Evolutionary conservation across 2,329 filamentous ascomycete genomes (phyloP), one percentile per base, ranked within the genome.

Genomic region (Fusarium floridanum): DNA sequence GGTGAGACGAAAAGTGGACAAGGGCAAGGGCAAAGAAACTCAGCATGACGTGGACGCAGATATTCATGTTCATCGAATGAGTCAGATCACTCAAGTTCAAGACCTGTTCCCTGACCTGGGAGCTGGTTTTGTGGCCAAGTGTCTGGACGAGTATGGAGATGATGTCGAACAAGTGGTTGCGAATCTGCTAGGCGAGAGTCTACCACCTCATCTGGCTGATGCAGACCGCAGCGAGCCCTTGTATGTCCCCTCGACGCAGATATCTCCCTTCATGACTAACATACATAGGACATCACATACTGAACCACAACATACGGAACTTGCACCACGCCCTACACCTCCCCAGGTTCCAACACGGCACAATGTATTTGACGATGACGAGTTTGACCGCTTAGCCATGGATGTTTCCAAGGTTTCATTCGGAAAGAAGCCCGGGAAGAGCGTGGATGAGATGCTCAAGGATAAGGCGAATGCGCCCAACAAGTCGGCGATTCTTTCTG

Each of bases 91-190:
- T 0, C 94, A 97, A 81, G 88, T 99, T n/a, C 95, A 98, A 80
- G 96, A 99, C 80, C 86, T 98, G 0, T 98, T 98, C 79, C 95
- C 96, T 0, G 91, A 97, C 72, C 86, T 98, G 11, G 95, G 95
- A 6, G 92, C 94, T 5, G 94, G 89, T 0, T 98, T 98, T 80
- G 86, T 98, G 17, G 88, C 94, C 20, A 93, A 90, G 77, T 87
- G 97, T 11, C 87, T 98, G 27, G 93, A 96, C 77, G 91, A 94
- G 80, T 98, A 97, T 80, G 84, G 86, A 53, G 91, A 97, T 75
- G 87, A 95, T 77, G 89, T 92, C 0, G 95, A 98, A 82, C 89
- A 92, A 80, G 92, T 97, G 39, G 92, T 97, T 70, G 90, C 93
- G 6, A 93, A 96, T 81, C 86, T 98, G 5, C 89, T 98, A 0